phyloP scores from a whole-genome alignment of 140 eudicot species.

The Bidens hawaiensis region DNA sequence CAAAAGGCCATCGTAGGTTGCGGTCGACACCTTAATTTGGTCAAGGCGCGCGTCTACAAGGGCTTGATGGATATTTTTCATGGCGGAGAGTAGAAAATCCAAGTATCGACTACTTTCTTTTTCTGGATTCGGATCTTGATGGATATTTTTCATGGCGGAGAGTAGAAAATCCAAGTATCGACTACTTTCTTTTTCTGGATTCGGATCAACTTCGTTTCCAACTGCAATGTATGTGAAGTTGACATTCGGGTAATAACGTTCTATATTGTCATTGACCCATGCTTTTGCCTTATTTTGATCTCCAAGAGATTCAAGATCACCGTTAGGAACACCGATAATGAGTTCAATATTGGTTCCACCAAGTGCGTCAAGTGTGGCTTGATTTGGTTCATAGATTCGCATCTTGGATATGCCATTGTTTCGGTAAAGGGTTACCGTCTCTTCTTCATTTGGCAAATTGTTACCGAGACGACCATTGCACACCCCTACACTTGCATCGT shows the following conservation, averaged over 20 bases:
- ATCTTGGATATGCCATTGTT: slow-evolving; percentile 23
- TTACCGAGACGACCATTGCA: slow-evolving; percentile 29
- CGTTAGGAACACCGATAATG: slow-evolving; percentile 36
- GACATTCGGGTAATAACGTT: slow-evolving; percentile 20
- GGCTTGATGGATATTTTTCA: slow-evolving; percentile 32
- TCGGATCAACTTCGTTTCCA: slow-evolving; percentile 63
- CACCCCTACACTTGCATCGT: slow-evolving; percentile 34
- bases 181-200: slow-evolving; percentile 34
- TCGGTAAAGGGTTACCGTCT: slow-evolving; percentile 20
- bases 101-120: slow-evolving; percentile 21
- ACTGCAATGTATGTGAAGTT: slow-evolving; percentile 47
- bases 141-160: slow-evolving; percentile 35
- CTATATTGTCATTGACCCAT: slow-evolving; percentile 32
- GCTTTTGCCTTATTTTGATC: slow-evolving; percentile 11
- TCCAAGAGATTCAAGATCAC: slow-evolving; percentile 16
- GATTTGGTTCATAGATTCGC: slow-evolving; percentile 33
- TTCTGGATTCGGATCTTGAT: slow-evolving; percentile 34
- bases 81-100: no score
- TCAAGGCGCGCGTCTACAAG: slow-evolving; percentile 10
- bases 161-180: neutral
- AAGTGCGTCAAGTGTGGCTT: slow-evolving; percentile 28
- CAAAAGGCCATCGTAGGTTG: slow-evolving; percentile 30
- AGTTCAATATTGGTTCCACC: slow-evolving; percentile 36
- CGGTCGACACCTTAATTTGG: slow-evolving; percentile 40
- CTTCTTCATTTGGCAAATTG: slow-evolving; percentile 24